Evolutionary conservation across 768 basidiomycete genomes (phyloP).

Genomic region (Russula foetens): DNA sequence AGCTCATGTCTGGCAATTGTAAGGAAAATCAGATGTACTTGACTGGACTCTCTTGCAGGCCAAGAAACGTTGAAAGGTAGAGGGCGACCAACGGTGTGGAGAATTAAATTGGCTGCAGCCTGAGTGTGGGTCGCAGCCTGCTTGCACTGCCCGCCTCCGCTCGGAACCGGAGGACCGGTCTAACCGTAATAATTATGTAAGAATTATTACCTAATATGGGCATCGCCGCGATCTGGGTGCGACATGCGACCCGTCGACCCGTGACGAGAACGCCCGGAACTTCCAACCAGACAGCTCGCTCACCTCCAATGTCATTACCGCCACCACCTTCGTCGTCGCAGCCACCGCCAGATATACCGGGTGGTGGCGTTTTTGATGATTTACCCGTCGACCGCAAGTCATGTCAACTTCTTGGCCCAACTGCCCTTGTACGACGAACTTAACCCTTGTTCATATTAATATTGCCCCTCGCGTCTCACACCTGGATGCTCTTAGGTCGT

Average conservation of each 20-base stretch:
- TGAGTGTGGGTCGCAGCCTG: not conserved
- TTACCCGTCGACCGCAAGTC: slow-evolving; percentile 35
- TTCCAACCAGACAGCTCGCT: too few relatives aligned
- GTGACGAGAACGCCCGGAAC: too few relatives aligned
- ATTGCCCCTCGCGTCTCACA: slow-evolving; percentile 1
- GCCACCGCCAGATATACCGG: not conserved
- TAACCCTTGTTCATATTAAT: not conserved
- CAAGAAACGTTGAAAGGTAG: too few relatives aligned
- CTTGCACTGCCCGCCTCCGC: not conserved
- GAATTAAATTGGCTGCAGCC: not conserved
- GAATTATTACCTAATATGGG: not conserved
- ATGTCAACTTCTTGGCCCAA: slow-evolving; percentile 41
- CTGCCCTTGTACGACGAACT: slow-evolving; percentile 33
- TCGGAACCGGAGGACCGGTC: too few relatives aligned
- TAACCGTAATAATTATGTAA: not conserved
- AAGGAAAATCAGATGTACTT: not conserved
- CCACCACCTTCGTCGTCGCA: not conserved
- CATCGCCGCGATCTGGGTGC: not conserved
- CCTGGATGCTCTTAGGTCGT: slow-evolving; percentile 44
- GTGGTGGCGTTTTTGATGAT: slow-evolving; percentile 24
- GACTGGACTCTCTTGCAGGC: too few relatives aligned
- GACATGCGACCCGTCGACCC: too few relatives aligned
- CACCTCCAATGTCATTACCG: not conserved
- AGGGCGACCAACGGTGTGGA: not conserved
- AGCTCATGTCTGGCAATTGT: slow-evolving; percentile 6